Evolutionary conservation across 768 basidiomycete species (phyloP), one percentile per base, ranked within the genome.

Genomic region (Xerocomus brunneocitrinus): DNA sequence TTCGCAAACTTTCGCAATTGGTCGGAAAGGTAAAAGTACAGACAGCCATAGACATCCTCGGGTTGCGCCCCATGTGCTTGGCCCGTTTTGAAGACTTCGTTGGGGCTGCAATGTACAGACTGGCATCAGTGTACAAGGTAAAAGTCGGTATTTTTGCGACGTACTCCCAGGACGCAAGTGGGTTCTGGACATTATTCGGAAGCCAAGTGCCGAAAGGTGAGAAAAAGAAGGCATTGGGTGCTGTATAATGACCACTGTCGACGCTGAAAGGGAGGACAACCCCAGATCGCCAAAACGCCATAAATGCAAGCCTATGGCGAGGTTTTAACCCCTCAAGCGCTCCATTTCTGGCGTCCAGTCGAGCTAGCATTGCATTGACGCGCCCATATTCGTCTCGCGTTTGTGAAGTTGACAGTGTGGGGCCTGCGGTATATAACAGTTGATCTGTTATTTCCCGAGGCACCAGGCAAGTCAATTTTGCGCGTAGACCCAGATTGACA

Each of bases 91-190:
- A 72, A 52, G 32, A 79, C 72, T 13, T 69, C 64, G 24, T 74
- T 64, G 4, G 73, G 60, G 57, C 77, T 78, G 50, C 8, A 45
- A 36, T 69, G 49, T 1, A 50, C 39, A 48, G 52, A 4, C 10
- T 2, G 5, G 41, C 7, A 22, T 49, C 36, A 49, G 53, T 7
- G 16, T 30, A 35, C 24, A 50, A 27, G 35, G 24, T 27, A n/a
- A 16, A 53, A 32, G 10, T 38, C 4, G 16, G 45, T 4, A 38
- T 5, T 28, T 25, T 53, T 16, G 31, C 34, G 13, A 67, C 73
- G 54, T 61, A 77, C 76, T 79, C 73, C 78, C 79, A 82, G 14
- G 73, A 74, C 16, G 70, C 67, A 3, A 81, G 67, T 0, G 80
- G 78, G 45, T 73, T 75, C 13, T 71, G 65, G 39, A 61, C 57